Evolutionary conservation across 164 flowering plant genomes (phyloP), one percentile per base, ranked within the genome.

Genomic region (Vitis rupestris): DNA sequence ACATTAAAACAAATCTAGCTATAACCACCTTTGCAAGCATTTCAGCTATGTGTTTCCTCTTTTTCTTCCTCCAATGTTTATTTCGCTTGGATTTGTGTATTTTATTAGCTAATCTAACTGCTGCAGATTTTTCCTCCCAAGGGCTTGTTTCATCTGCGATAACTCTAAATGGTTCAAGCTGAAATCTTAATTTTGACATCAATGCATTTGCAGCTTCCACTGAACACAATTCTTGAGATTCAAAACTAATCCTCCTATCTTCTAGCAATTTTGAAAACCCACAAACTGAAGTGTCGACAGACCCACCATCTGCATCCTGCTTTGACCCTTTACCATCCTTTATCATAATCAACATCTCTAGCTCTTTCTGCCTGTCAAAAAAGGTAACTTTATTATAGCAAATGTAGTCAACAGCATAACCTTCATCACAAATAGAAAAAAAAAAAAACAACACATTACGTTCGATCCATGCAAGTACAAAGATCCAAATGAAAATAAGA

Each of bases 41-140:
- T 82, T 93, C 92, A 6, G 93, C 95, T 53, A 84, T 51, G 14
- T 75, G 83, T 74, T 77, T 84, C 75, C 97, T 83, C 85, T 90
- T 95, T 72, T 81, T 88, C 74, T 87, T 90, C 81, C 90, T 86
- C 99, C 99, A 91, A 27, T 59, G 80, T 70, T 88, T 90, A 71
- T 95, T 95, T 59, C 97, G 72, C 66, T 84, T 86, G 51, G 83
- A 77, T 78, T 95, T 95, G 19, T 75, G 74, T 7, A 84, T 64
- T 78, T 84, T 93, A 53, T 81, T 76, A 55, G 81, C 79, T 66
- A 95, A 79, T 64, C 84, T 85, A 55, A 83, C 75, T 0, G 81
- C 88, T 3, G 83, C 86, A 29, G 98, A 92, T 70, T 84, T 95
- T 73, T 91, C 98, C 81, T 95, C 98, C 98, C 97, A 95, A 0